These are phyloP conservation scores for Scalesia atractyloides DNA, from an alignment of 129 eudicot species.

Conservation along the genomic window DNA sequence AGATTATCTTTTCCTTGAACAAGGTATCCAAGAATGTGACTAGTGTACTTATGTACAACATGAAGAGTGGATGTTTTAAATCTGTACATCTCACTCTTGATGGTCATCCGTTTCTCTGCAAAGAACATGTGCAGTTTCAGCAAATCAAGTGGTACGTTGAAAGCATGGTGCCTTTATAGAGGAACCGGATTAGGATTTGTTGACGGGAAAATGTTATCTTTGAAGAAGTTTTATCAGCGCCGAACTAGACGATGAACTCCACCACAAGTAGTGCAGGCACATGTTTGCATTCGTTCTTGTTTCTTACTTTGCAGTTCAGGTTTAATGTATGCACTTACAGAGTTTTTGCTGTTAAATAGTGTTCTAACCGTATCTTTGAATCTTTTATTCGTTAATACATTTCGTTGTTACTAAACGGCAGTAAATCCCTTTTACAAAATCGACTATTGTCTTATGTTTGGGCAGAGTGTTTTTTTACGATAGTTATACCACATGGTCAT, in stretches of 20 bases:
- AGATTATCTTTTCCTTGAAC: neutral
- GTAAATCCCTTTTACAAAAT: no score
- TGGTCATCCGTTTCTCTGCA: neutral
- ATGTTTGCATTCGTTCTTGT: neutral
- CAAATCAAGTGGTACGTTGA: constrained; percentile 19
- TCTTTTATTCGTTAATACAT: no score
- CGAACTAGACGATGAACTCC: neutral
- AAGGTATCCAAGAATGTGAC: neutral
- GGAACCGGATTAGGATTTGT: neutral
- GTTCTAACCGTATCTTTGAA: neutral
- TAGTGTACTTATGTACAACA: constrained; percentile 1
- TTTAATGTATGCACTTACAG: neutral
- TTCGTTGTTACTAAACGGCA: no score
- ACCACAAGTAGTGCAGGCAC: neutral
- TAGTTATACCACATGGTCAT: no score
- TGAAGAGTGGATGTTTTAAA: constrained; percentile 8
- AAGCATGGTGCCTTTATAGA: constrained; percentile 13
- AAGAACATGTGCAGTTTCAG: neutral
- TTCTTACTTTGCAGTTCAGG: neutral
- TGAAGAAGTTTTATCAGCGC: no score
- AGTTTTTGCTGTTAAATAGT: neutral
- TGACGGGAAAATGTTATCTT: no score
- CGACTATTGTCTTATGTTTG: no score
- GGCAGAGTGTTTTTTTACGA: no score
- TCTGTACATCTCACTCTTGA: neutral